A percentile compares a stretch with the other conserved stretches of the same genome.
phyloP scores from a whole-genome alignment of 352 stramenopile genomes.

The Phytophthora citrophthora region DNA sequence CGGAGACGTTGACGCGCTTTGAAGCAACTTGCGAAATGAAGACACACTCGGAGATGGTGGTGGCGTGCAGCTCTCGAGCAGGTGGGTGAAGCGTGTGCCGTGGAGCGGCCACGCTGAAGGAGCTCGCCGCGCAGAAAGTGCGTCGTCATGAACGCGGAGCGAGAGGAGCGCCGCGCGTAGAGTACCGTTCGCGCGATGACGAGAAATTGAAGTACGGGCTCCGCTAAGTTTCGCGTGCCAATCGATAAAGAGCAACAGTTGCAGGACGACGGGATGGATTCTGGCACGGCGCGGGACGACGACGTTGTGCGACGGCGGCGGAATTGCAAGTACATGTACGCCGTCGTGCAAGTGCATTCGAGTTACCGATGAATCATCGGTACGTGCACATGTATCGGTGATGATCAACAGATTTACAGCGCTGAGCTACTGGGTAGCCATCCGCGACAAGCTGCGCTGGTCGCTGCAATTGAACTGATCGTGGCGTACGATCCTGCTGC shows the following conservation, averaged over 20 bases:
- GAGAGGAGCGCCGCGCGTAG: constrained; percentile 26
- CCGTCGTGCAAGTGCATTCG: constrained; percentile 2
- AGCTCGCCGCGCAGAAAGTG: constrained; percentile 35
- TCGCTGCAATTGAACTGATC: constrained; percentile 28
- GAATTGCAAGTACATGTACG: constrained; percentile 10
- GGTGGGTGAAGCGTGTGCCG: constrained; percentile 22
- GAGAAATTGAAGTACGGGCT: constrained; percentile 38
- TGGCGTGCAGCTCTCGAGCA: constrained; percentile 32
- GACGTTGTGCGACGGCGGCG: constrained; percentile 27
- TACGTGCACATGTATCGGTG: too few species aligned
- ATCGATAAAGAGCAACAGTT: constrained; percentile 38
- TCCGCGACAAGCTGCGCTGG: constrained; percentile 18
- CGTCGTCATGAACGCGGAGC: constrained; percentile 19
- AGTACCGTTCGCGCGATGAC: constrained; percentile 29
- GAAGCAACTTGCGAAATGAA: constrained; percentile 48
- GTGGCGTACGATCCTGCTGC: constrained; percentile 30
- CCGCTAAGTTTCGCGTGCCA: constrained; percentile 36
- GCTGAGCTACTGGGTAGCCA: neutral
- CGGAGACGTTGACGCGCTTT: constrained; percentile 24
- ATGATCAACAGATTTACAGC: constrained; percentile 20
- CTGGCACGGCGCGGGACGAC: constrained; percentile 25
- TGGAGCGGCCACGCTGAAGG: constrained; percentile 13
- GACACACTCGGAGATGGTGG: constrained; percentile 18
- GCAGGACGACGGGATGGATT: constrained; percentile 23
- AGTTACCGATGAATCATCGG: too few species aligned